These are phyloP conservation scores for Pleurotus citrinopileatus DNA, from an alignment of 768 basidiomycete species.

Conservation along the genomic window DNA sequence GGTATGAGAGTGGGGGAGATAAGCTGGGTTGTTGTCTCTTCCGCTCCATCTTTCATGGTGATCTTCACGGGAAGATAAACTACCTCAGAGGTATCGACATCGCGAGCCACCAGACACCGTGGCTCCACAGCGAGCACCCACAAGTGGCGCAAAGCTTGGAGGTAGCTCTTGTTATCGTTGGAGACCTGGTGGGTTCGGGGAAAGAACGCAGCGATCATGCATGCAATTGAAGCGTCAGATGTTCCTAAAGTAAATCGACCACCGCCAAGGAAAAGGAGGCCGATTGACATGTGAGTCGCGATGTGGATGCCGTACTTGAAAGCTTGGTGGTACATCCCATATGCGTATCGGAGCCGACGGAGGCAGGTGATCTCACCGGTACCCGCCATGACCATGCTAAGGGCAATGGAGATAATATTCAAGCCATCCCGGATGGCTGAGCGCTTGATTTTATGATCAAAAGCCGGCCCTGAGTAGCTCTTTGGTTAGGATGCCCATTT, in stretches of 20 bases:
- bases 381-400: conserved; percentile 96
- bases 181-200: conserved; percentile 80
- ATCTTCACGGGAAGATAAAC: conserved; percentile 94
- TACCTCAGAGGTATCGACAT: conserved; percentile 88
- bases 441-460: conserved; percentile 87
- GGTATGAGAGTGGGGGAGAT: conserved; percentile 94
- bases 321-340: conserved; percentile 75
- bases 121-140: conserved; percentile 98
- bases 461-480: conserved; percentile 56
- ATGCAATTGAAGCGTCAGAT: conserved; percentile 88
- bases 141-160: conserved; percentile 91
- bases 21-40: conserved; percentile 66
- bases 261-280: conserved; percentile 89
- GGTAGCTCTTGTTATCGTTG: conserved; percentile 84
- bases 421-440: conserved; percentile 85
- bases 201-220: conserved; percentile 88
- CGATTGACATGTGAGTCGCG: conserved; percentile 86
- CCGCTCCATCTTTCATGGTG: conserved; percentile 64
- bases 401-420: conserved; percentile 80
- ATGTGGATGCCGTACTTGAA: conserved; percentile 89
- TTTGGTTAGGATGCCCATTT: conserved; percentile 5
- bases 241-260: conserved; percentile 91
- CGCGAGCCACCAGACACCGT: conserved; percentile 85
- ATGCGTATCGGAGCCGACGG: conserved; percentile 82
- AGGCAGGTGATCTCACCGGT: conserved; percentile 92